A percentile compares a stretch with the other conserved stretches of the same genome.
Evolutionary conservation across 75 land plant species (phyloP).

Genomic region (Isoetes taiwanensis): DNA sequence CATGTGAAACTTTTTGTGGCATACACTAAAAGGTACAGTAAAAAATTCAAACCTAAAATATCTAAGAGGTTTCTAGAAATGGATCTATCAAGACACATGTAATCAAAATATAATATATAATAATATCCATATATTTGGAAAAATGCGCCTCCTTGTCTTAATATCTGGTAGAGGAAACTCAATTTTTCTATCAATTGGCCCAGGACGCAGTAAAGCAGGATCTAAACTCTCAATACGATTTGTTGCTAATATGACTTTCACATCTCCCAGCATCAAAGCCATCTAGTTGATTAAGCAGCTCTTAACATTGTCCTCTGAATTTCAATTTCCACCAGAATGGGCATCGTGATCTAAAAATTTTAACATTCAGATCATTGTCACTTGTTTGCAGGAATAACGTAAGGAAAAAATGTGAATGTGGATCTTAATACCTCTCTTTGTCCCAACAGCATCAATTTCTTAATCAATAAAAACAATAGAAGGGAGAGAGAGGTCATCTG

Average conservation of each 20-base stretch:
- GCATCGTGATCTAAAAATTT: too few species aligned
- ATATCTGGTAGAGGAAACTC: constrained; percentile 84
- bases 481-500: constrained; percentile 87
- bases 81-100: not conserved
- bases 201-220: constrained; percentile 87
- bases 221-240: constrained; percentile 83
- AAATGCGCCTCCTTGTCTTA: constrained; percentile 69
- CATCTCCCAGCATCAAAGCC: constrained; percentile 89
- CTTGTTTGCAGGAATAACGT: too few species aligned
- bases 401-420: too few species aligned
- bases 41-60: too few species aligned
- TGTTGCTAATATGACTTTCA: constrained; percentile 81
- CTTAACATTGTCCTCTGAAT: constrained; percentile 86
- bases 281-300: constrained; percentile 72
- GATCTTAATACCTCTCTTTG: constrained; percentile 43
- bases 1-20: too few species aligned
- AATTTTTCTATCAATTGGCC: constrained; percentile 80
- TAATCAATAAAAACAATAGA: constrained; percentile 91
- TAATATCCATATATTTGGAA: too few species aligned
- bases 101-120: constrained; percentile 11
- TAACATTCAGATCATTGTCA: too few species aligned
- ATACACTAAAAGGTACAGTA: too few species aligned
- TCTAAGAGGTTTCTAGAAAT: too few species aligned
- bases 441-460: constrained; percentile 96
- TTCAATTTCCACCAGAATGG: constrained; percentile 84